phyloP scores from a whole-genome alignment of 345 rosid species.

The Eucalyptus globulus region DNA sequence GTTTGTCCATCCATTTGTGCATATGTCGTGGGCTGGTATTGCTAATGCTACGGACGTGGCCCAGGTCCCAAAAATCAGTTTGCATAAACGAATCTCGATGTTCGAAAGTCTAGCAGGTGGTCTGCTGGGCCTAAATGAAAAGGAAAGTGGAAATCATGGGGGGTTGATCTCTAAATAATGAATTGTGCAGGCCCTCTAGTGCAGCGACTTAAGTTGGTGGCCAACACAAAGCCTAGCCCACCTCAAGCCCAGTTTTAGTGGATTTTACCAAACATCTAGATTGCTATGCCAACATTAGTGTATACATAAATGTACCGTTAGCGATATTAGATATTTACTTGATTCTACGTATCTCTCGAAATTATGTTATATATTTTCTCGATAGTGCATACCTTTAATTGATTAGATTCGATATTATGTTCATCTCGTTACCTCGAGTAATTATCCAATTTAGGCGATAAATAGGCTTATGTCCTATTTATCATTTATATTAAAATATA shows the following conservation, averaged over 20 bases:
- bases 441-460: not conserved
- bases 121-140: not conserved
- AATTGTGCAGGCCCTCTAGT: not conserved
- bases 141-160: not conserved
- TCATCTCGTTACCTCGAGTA: not conserved
- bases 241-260: not conserved
- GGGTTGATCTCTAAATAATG: not conserved
- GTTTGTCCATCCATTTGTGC: not conserved
- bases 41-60: not conserved
- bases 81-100: not conserved
- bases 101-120: not conserved
- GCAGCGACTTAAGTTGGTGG: not conserved
- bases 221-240: not conserved
- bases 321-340: not conserved
- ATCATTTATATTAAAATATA: no score
- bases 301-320: not conserved
- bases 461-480: not conserved
- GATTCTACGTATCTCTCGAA: fast-evolving
- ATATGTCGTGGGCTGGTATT: not conserved
- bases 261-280: not conserved
- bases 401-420: not conserved
- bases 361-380: no score
- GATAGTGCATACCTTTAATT: not conserved
- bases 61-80: not conserved
- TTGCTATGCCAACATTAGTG: not conserved